Conservation (phyloP, 2,329 filamentous ascomycete genomes). For the Colletotrichum kahawae region DNA sequence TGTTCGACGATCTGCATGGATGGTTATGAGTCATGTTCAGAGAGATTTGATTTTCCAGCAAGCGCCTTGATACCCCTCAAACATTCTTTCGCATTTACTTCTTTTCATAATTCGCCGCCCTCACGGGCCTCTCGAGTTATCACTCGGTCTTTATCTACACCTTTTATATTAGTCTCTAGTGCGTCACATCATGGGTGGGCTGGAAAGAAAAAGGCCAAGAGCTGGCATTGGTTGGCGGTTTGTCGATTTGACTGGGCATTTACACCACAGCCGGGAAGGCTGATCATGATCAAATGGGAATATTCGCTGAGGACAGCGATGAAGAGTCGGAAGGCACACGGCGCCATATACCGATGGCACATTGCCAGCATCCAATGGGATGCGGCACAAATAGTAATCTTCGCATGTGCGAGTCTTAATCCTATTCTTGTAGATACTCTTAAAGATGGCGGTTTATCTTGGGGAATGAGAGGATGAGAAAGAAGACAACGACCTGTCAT, state of each 20-base stretch:
- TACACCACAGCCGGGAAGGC: not conserved
- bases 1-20: not conserved
- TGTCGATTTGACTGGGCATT: not conserved
- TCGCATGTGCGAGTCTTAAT: conserved; percentile 3
- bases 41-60: conserved; percentile 22
- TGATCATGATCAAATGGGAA: not conserved
- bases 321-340: not conserved
- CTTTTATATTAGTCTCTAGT: not conserved
- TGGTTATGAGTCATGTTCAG: conserved; percentile 20
- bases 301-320: not conserved
- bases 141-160: not conserved
- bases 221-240: not conserved
- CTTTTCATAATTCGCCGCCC: not conserved
- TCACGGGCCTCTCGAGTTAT: not conserved
- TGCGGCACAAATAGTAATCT: conserved; percentile 1
- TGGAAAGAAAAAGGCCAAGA: not conserved
- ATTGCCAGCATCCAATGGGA: not conserved
- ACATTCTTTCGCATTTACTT: conserved; percentile 8
- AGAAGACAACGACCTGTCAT: not conserved
- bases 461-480: not conserved
- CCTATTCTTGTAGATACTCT: conserved; percentile 1
- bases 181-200: not conserved
- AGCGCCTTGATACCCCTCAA: conserved; percentile 22
- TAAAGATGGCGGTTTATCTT: not conserved
- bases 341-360: not conserved